Base-by-base conservation (phyloP, 2,329 filamentous ascomycete genomes). In the Phyllosticta citribraziliensis region DNA sequence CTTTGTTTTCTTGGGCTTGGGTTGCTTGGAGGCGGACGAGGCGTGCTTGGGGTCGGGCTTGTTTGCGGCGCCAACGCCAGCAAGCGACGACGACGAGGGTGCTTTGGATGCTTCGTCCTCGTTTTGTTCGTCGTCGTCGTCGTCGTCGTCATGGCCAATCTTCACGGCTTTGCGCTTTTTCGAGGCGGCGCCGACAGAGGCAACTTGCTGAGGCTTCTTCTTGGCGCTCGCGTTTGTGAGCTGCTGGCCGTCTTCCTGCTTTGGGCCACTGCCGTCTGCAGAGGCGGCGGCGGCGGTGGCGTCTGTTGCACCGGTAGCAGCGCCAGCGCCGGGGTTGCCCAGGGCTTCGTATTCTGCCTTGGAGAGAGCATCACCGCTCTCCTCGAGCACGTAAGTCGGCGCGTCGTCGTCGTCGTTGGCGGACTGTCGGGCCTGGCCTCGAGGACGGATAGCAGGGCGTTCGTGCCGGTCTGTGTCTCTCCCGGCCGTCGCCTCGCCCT, bases 361-460 rank as follows among this genome's bases (percentile, higher is more conserved):
- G 64, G 67, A 84, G 66, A 75, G 73, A 55, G 87, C 81, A 30
- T 86, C 80, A 60, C 89, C 87, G 56, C 84, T 88, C 4, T 82
- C 79, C 70, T 91, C 88, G 66, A 93, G 83, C 3, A 94, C 84
- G 57, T 90, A 84, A 0, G 90, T 80, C 0, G 89, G 89, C 56
- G 80, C 86, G 71, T 93, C 89, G 66, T 93, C 89, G 12, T 87
- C 88, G 63, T 91, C 85, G 51, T 86, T 86, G 6, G 12, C 40
- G 2, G 40, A 14, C 66, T 87, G 63, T 77, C 83, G 17, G 64
- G 72, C 67, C 68, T 82, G 61, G 24, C 70, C 67, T 66, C 74
- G 78, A 55, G 77, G 78, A 57, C 78, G 73, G 11, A 76, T 73
- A 22, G 77, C 67, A 10, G 72, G 73, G 4, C 72, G 71, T 64